These are phyloP conservation scores for Penicillium paxilli DNA, from an alignment of 495 filamentous ascomycete genomes.

Conservation along the genomic window DNA sequence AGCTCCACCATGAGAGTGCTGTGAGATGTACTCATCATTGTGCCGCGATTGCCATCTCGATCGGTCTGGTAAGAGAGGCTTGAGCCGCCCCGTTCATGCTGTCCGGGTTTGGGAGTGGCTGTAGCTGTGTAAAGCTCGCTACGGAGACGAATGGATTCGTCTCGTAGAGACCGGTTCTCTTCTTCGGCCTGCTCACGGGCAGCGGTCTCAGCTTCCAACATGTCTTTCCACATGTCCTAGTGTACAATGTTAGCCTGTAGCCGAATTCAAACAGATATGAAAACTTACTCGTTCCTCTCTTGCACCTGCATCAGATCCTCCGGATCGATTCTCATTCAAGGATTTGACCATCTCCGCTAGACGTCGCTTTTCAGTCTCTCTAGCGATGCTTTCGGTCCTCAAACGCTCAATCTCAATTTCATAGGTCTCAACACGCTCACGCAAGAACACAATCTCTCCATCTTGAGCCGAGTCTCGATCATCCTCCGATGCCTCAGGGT, in stretches of 20 bases:
- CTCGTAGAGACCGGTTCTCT: constrained; percentile 79
- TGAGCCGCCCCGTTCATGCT: constrained; percentile 55
- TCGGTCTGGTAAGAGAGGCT: constrained; percentile 66
- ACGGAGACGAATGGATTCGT: constrained; percentile 76
- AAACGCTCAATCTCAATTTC: constrained; percentile 80
- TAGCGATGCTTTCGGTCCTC: constrained; percentile 68
- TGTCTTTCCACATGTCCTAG: constrained; percentile 87
- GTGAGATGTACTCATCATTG: constrained; percentile 51
- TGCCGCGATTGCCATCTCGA: constrained; percentile 57
- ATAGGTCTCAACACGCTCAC: constrained; percentile 81
- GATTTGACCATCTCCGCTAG: constrained; percentile 76
- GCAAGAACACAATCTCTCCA: constrained; percentile 78
- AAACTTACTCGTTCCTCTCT: constrained; percentile 73
- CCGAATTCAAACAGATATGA: neutral
- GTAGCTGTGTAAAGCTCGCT: constrained; percentile 54
- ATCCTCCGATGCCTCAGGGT: constrained; percentile 64
- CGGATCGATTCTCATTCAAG: constrained; percentile 62
- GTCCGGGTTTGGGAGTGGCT: constrained; percentile 35
- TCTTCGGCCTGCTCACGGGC: constrained; percentile 88
- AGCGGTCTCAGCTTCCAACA: constrained; percentile 89
- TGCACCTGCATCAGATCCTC: constrained; percentile 67
- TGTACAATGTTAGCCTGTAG: constrained; percentile 6
- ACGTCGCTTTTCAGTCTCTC: constrained; percentile 78
- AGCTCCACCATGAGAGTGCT: constrained; percentile 72
- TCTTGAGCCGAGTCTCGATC: constrained; percentile 56